Conservation (phyloP, 768 basidiomycete species). For the Lactarius pseudohatsudake region DNA sequence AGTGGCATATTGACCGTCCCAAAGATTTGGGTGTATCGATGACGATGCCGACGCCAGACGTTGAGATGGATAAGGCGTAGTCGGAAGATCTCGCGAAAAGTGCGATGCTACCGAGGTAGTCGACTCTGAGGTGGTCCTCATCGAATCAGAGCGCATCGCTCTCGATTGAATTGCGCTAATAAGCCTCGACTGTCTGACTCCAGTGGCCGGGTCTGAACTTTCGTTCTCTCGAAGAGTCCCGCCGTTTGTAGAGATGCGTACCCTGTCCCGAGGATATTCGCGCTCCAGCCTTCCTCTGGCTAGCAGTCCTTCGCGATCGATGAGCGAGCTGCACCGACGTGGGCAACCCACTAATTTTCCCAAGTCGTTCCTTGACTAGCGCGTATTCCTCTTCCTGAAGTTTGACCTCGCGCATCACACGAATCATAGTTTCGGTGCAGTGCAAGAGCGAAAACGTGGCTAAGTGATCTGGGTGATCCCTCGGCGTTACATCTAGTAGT, state of each 20-base stretch:
- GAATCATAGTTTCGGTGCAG: constrained; percentile 68
- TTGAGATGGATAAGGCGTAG: constrained; percentile 6
- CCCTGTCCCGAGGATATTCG: constrained; percentile 38
- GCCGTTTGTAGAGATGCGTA: not conserved
- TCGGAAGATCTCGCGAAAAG: constrained; percentile 11
- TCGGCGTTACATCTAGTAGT: constrained; percentile 67
- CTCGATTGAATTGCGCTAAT: constrained; percentile 20
- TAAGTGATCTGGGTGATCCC: constrained; percentile 67
- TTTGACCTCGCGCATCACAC: constrained; percentile 83
- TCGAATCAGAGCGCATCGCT: constrained; percentile 26
- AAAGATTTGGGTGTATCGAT: constrained; percentile 2
- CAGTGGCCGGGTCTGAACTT: constrained; percentile 6
- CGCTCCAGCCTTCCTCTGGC: constrained; percentile 60
- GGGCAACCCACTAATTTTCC: constrained; percentile 60
- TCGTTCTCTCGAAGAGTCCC: not conserved
- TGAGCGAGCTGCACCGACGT: constrained; percentile 54
- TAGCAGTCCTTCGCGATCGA: constrained; percentile 74
- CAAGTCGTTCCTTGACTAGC: constrained; percentile 59
- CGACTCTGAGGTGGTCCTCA: constrained; percentile 27
- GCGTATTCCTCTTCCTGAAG: constrained; percentile 83
- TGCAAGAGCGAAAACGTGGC: constrained; percentile 63
- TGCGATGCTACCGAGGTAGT: constrained; percentile 21
- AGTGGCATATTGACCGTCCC: constrained; percentile 16
- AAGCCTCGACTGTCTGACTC: constrained; percentile 27
- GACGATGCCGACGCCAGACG: constrained; percentile 13